Conservation (phyloP, 108 stramenopile genomes). For the Stephanodiscus minutulus region DNA sequence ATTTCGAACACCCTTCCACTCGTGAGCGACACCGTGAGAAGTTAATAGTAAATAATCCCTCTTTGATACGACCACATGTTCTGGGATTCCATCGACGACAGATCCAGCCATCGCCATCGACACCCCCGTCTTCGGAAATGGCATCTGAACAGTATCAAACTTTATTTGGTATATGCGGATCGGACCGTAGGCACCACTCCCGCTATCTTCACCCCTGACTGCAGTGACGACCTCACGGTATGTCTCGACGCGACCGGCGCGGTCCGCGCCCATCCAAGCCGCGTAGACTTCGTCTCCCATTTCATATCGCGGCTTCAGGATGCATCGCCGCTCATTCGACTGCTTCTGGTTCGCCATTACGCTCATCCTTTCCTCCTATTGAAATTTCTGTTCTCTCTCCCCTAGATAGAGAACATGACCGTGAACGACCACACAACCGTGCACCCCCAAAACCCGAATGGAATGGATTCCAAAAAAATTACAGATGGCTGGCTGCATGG, state of each 20-base stretch:
- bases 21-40: neutral
- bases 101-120: neutral
- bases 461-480: too few relatives aligned
- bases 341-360: neutral
- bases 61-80: slow-evolving; percentile 17
- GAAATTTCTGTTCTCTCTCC: too few relatives aligned
- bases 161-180: slow-evolving; percentile 11
- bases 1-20: slow-evolving; percentile 23
- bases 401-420: too few relatives aligned
- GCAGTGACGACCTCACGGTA: neutral
- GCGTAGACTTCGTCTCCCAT: slow-evolving; percentile 28
- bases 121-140: neutral
- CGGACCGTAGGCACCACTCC: slow-evolving; percentile 4
- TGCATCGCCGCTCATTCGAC: neutral
- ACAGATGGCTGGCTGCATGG: too few relatives aligned
- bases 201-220: neutral
- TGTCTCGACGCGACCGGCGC: slow-evolving; percentile 1
- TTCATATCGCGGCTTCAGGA: slow-evolving; percentile 15
- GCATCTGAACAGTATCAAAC: neutral
- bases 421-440: too few relatives aligned
- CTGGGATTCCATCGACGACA: slow-evolving; percentile 14
- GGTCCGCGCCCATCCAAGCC: slow-evolving; percentile 13
- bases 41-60: slow-evolving; percentile 23
- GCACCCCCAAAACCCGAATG: too few relatives aligned
- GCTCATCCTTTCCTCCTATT: neutral